A percentile compares a stretch with the other conserved stretches of the same genome.
These are phyloP conservation scores for Beauveria sp. DNA, from an alignment of 2,329 filamentous ascomycete genomes.

Conservation along the genomic window DNA sequence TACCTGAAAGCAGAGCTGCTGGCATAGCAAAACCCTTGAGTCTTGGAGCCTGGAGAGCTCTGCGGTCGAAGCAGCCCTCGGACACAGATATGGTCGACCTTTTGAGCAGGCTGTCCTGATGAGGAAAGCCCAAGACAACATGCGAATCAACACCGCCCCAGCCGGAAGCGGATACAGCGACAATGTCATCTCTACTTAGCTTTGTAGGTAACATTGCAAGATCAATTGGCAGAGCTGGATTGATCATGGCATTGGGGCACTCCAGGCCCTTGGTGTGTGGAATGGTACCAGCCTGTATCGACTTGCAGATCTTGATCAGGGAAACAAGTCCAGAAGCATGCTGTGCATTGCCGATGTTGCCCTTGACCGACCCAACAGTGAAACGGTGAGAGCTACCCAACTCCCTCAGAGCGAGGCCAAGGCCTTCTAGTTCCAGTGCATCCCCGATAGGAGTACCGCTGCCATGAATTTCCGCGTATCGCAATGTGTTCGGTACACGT, in stretches of 20 bases:
- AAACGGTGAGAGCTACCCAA: background rate
- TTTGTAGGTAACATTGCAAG: constrained; percentile 2
- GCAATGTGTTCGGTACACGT: background rate
- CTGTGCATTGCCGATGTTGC: constrained; percentile 13
- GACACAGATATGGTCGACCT: background rate
- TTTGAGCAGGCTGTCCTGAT: background rate
- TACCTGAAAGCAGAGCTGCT: background rate
- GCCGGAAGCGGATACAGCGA: constrained; percentile 29
- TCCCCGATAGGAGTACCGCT: constrained; percentile 14
- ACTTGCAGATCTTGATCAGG: constrained; percentile 14
- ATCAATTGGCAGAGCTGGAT: constrained; percentile 3
- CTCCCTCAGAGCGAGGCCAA: constrained; percentile 8
- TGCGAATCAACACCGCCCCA: constrained; percentile 40
- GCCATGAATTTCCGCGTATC: constrained; percentile 13
- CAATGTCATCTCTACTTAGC: constrained; percentile 1
- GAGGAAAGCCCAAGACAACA: constrained; percentile 34
- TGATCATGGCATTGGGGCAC: constrained; percentile 48
- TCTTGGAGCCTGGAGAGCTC: background rate
- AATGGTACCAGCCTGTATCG: constrained; percentile 41
- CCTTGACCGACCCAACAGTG: constrained; percentile 12
- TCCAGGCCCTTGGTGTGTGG: constrained; percentile 59
- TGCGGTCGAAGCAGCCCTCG: background rate
- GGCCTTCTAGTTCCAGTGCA: constrained; percentile 12
- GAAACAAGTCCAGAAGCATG: constrained; percentile 13
- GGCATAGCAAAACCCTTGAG: background rate